Base-by-base conservation (phyloP, 1,139 yeast species). In the Oligophagozyma castellii region DNA sequence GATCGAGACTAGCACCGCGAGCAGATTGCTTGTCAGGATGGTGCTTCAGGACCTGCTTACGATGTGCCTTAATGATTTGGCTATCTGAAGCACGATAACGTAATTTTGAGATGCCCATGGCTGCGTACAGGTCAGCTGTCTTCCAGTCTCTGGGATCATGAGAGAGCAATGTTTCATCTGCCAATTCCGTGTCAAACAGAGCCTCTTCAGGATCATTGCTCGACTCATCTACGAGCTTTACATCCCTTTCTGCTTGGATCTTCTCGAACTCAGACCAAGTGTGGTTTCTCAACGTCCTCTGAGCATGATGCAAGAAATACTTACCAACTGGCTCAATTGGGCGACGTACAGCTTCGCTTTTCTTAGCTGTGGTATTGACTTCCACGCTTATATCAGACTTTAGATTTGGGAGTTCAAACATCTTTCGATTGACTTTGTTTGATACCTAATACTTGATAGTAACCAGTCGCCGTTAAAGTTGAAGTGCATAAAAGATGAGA, bases 61-160 rank as follows among this genome's bases (percentile, higher is more conserved):
- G 78, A 67, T 89, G 95, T 34, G 96, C 95, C 59, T 84, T 77
- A 63, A 94, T 80, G 52, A 89, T 75, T 60, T 86, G 95, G 46
- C 78, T 93, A 49, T 78, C 89, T 38, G 81, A 83, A 39, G 98
- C 96, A 48, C 62, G 74, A 74, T 70, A 78, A 67, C 98, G 76
- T 59, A 80, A 73, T 56, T 84, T 80, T 39, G 94, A 76, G 48
- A 89, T 65, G 37, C 98, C 98, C 59, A 89, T 71, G 30, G 92
- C 96, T 33, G 94, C 94, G 53, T 89, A 89, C 59, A 89, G 79
- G 59, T 89, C 95, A 43, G 93, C 94, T 30, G 77, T 65, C 62
- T 89, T 89, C 98, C 98, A 89, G 55, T 89, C 95, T 69, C 93
- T 79, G 51, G 98, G 95, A 55, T 89, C 96, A 48, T 80, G 92